Base-by-base conservation (phyloP, 2,329 filamentous ascomycete genomes). In the Sporothrix phasma region DNA sequence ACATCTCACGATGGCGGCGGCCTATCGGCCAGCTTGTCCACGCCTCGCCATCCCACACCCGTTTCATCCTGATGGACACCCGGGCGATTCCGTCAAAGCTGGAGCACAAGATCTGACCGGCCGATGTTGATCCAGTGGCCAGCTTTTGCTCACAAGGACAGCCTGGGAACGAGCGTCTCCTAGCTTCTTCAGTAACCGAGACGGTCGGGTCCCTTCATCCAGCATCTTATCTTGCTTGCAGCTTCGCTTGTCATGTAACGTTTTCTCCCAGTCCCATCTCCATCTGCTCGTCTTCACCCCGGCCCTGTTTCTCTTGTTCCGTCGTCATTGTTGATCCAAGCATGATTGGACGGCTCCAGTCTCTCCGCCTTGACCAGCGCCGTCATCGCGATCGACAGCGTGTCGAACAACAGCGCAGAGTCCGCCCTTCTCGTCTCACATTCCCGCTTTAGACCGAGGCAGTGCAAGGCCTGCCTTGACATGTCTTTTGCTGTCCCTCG, bases 61-160 rank as follows among this genome's bases (percentile, higher is more conserved):
- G 51, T 56, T 58, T 58, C 54, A 43, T 58, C 54, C 43, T 58
- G 53, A 43, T 58, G 43, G 51, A 56, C n/a, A 19, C 45, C 45
- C 22, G 22, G 51, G 31, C 19, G 34, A 39, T 39, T 39, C 31
- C 51, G 51, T 24, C 31, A 24, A 19, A 56, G 19, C 39, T 11
- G 31, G 31, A 13, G 31, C 51, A 56, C 31, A 39, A 24, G 17
- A 37, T n/a, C 51, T 24, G 26, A 24, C n/a, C 17, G 51, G 19
- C 31, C 31, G 19, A 24, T 8, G 51, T 37, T 56, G 22, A 54
- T 24, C 5, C 19, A 15, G 7, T 10, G 34, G 5, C 5, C 3
- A 24, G n/a, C 2, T 39, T 19, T 43, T 58, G 54, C 54, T 58
- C 37, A 58, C 54, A 37, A 58, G 54, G 54, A 56, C 51, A 56